phyloP scores from a whole-genome alignment of 192 early-diverging fungal species.

The Podila clonocystis region DNA sequence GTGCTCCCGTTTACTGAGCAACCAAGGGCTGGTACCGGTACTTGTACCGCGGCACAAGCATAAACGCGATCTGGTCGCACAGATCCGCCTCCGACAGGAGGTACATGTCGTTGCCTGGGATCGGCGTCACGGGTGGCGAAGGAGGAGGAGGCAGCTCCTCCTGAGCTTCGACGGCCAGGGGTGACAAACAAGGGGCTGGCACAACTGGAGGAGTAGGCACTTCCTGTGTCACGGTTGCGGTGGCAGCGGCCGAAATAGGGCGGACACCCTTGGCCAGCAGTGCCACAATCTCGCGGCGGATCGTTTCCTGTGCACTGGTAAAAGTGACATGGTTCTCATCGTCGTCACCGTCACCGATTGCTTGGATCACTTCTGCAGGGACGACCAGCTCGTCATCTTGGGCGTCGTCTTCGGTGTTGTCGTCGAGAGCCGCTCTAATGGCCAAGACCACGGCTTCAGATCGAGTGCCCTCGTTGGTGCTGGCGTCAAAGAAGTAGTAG shows the following conservation, averaged over 20 bases:
- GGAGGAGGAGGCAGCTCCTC: conserved; percentile 9
- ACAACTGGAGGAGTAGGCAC: neutral
- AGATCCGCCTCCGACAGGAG: neutral
- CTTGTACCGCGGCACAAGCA: conserved; percentile 32
- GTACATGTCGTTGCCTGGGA: neutral
- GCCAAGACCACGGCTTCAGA: too few species aligned
- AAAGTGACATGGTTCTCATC: neutral
- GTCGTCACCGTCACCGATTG: neutral
- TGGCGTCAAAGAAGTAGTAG: neutral
- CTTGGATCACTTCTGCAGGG: neutral
- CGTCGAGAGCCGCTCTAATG: neutral
- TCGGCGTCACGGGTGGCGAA: neutral
- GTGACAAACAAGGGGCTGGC: conserved; percentile 17
- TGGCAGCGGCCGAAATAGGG: neutral
- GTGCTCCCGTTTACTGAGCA: neutral
- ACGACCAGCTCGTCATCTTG: neutral
- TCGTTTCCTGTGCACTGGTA: neutral
- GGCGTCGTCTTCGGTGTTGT: neutral
- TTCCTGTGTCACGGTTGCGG: neutral
- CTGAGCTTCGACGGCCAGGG: conserved; percentile 43
- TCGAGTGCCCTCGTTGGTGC: neutral
- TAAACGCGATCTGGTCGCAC: conserved; percentile 23
- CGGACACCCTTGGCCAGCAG: neutral
- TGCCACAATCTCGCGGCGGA: neutral
- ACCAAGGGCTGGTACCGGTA: conserved; percentile 43